Percentiles rank a stretch among this genome's conserved stretches.
These are phyloP conservation scores for Daldinia loculata DNA, from an alignment of 495 filamentous ascomycete genomes.

Conservation along the genomic window DNA sequence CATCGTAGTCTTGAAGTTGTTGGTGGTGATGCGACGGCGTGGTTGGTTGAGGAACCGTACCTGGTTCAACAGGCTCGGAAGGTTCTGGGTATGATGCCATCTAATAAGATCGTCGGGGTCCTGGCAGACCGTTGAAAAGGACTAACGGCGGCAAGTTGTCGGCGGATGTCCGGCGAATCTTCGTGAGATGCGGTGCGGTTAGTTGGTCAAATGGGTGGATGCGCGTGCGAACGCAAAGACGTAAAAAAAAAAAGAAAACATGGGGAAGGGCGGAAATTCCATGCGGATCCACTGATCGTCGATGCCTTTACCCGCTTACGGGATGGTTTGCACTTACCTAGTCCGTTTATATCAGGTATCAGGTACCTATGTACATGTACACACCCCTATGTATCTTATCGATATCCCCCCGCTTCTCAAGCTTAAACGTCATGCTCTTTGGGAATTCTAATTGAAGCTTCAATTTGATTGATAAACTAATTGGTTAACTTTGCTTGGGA, in stretches of 20 bases:
- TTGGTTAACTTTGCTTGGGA: too few relatives aligned
- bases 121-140: slow-evolving; percentile 16
- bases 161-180: slow-evolving; percentile 49
- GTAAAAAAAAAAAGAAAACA: slow-evolving; percentile 13
- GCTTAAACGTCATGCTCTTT: too few relatives aligned
- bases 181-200: slow-evolving; percentile 43
- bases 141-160: slow-evolving; percentile 46
- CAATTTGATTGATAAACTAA: too few relatives aligned
- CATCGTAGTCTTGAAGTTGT: slow-evolving; percentile 26
- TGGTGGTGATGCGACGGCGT: slow-evolving; percentile 16
- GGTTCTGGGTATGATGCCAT: slow-evolving; percentile 45
- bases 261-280: slow-evolving; percentile 5
- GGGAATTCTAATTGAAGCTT: too few relatives aligned
- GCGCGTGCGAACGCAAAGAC: slow-evolving; percentile 8
- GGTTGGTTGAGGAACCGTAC: slow-evolving; percentile 4
- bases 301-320: background rate
- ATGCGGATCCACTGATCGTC: slow-evolving; percentile 19
- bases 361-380: too few relatives aligned
- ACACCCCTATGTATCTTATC: too few relatives aligned
- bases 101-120: slow-evolving; percentile 16
- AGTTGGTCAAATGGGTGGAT: slow-evolving; percentile 21
- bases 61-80: slow-evolving; percentile 15
- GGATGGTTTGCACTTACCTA: background rate
- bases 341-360: too few relatives aligned
- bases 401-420: too few relatives aligned